Base-by-base conservation (phyloP, 768 basidiomycete species). In the Mrakia hoshinonis region DNA sequence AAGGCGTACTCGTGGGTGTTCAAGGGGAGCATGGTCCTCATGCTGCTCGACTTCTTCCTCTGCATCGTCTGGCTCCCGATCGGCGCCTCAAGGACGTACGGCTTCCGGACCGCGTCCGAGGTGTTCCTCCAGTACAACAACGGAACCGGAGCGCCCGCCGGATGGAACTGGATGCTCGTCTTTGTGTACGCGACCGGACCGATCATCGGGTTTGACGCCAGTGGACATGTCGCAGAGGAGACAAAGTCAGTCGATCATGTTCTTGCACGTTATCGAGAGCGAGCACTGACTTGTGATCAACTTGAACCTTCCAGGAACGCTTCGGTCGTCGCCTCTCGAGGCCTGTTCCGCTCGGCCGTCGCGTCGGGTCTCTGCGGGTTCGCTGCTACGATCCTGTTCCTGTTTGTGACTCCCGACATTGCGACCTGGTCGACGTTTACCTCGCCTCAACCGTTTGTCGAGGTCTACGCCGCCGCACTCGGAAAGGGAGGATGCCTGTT, bases 41-140 rank as follows among this genome's bases (percentile, higher is more conserved):
- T 92, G 79, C 86, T 90, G 83, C 80, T 92, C 63, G 92, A 95
- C 81, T 92, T 93, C 79, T 82, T 92, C 77, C 84, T 94, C 24
- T 91, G 89, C 78, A 15, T 91, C 63, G 90, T 92, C 75, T 95
- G 92, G 92, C 84, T 96, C 48, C 93, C 93, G 0, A 90, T 96
- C 65, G 91, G 90, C 0, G 93, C 92, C 3, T 87, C 87, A 6
- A 87, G 83, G 75, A 92, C 92, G 0, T 96, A 94, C 74, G 93
- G 92, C 12, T 92, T 96, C 81, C 85, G 91, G 58, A 84, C 86
- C 18, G 89, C 90, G 0, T 85, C 86, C 46, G 91, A 92, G 46
- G 92, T 91, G 12, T 93, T 95, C 31, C 38, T 60, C 24, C 46
- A 39, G n/a, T 31, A 39, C 39, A 22, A 91, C 79, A 94, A 94